Evolutionary conservation across 2,329 filamentous ascomycete species (phyloP).

Genomic region (Pezicula radicicola): DNA sequence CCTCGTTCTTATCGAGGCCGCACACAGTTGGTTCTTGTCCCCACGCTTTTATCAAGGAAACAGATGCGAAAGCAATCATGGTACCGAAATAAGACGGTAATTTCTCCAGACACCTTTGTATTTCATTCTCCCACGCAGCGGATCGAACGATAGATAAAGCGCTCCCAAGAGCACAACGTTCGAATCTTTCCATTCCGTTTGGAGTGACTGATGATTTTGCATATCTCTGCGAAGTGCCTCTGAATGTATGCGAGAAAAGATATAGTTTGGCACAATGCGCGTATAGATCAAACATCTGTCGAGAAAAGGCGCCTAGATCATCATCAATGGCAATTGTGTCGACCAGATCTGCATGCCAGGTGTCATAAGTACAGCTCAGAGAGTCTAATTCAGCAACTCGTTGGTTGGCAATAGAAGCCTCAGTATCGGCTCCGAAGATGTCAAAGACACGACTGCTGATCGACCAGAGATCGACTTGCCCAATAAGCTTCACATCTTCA

Average conservation of each 20-base stretch:
- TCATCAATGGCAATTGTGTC: too few species aligned
- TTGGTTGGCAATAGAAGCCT: neutral
- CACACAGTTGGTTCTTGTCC: neutral
- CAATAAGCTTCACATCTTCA: neutral
- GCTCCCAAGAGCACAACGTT: too few species aligned
- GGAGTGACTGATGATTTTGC: too few species aligned
- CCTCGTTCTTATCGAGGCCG: neutral
- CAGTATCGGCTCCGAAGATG: neutral
- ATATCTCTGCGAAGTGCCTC: too few species aligned
- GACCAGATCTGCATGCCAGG: too few species aligned
- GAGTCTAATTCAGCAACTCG: neutral
- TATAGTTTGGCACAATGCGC: too few species aligned
- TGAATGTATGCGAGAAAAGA: too few species aligned
- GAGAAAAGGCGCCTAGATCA: too few species aligned
- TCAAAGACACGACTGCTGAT: neutral
- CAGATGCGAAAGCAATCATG: conserved; percentile 1
- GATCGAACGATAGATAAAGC: too few species aligned
- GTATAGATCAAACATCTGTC: too few species aligned
- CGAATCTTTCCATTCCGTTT: too few species aligned
- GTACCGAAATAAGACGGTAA: conserved; percentile 1
- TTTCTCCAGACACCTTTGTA: neutral
- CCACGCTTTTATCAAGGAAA: neutral
- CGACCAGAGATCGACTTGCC: neutral
- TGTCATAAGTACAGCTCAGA: neutral
- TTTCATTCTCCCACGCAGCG: too few species aligned